Base-by-base conservation (phyloP, 805 yeast genomes). In the Yamadazyma akitaensis region DNA sequence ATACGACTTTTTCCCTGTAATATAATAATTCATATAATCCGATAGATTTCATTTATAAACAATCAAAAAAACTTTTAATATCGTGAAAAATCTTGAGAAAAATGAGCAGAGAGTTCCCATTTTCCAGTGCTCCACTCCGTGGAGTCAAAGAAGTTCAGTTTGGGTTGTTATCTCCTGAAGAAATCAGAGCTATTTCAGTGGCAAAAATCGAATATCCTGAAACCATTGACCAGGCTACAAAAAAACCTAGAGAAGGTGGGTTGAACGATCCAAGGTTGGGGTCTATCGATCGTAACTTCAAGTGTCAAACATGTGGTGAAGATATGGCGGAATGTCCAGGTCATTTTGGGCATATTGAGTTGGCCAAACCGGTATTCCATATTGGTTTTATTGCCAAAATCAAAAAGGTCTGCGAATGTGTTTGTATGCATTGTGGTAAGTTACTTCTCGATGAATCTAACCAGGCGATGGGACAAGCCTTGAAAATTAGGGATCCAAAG, bases 281-380 rank as follows among this genome's bases (percentile, higher is more conserved):
- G 42, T 87, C 97, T 4, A 91, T 94, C 58, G 99, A 94, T 69
- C 84, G 99, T 67, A 92, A 91, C 65, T 88, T 87, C 77, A 89
- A 88, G 73, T 94, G 99, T 77, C 98, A 92, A 75, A 94, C 99
- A 19, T 94, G 99, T 77, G 96, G 97, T 60, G 99, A 94, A 68
- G 97, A 92, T 59, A 94, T 94, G 97, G 88, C 92, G 50, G 98
- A 94, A 66, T 94, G 99, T 70, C 98, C 98, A 0, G 99, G 99
- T 50, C 99, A 94, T 73, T 94, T 94, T 70, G 99, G 99, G 56
- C 99, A 94, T 63, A 94, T 94, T 51, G 99, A 94, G 65, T 77
- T 94, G 54, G 98, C 99, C 31, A 94, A 92, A 65, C 99, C 99
- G 12, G 99, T 94, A 33, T 94, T 94, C 71, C 99, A 94, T 67